These are phyloP conservation scores for Cryoendolithus antarcticus DNA, from an alignment of 2,329 filamentous ascomycete species.

Conservation along the genomic window DNA sequence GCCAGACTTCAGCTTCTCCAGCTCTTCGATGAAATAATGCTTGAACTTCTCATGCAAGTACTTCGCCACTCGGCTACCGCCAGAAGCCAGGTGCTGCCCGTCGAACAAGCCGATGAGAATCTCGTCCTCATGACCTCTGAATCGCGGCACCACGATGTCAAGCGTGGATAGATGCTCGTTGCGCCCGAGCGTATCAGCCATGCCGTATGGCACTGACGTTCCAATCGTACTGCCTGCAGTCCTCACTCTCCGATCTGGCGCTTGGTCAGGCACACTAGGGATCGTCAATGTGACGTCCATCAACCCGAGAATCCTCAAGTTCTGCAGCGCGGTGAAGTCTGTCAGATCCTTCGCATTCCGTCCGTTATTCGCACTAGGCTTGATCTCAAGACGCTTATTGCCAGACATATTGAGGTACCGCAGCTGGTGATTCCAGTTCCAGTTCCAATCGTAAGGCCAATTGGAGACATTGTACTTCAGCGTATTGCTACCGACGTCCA, in stretches of 20 bases:
- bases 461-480: slow-evolving; percentile 99
- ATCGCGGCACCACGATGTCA: slow-evolving; percentile 86
- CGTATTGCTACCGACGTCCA: slow-evolving; percentile 90
- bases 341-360: slow-evolving; percentile 61
- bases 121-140: slow-evolving; percentile 81
- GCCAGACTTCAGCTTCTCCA: slow-evolving; percentile 53
- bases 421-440: slow-evolving; percentile 94
- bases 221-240: slow-evolving; percentile 94
- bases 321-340: slow-evolving; percentile 74
- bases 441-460: slow-evolving; percentile 99
- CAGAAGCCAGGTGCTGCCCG: slow-evolving; percentile 74
- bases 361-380: slow-evolving; percentile 41
- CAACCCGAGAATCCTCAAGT: slow-evolving; percentile 76
- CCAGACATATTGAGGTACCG: slow-evolving; percentile 93
- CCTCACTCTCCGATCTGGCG: slow-evolving; percentile 83
- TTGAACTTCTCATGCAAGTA: slow-evolving; percentile 95
- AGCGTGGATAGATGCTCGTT: slow-evolving; percentile 93
- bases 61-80: slow-evolving; percentile 91
- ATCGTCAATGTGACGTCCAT: slow-evolving; percentile 98
- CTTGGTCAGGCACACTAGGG: slow-evolving; percentile 86
- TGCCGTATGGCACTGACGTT: slow-evolving; percentile 73
- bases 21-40: slow-evolving; percentile 66
- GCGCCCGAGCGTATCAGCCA: slow-evolving; percentile 88
- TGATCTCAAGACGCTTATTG: slow-evolving; percentile 91
- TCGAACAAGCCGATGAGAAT: slow-evolving; percentile 92